Conservation (phyloP, 257 asterid species). For the Rhazya stricta region DNA sequence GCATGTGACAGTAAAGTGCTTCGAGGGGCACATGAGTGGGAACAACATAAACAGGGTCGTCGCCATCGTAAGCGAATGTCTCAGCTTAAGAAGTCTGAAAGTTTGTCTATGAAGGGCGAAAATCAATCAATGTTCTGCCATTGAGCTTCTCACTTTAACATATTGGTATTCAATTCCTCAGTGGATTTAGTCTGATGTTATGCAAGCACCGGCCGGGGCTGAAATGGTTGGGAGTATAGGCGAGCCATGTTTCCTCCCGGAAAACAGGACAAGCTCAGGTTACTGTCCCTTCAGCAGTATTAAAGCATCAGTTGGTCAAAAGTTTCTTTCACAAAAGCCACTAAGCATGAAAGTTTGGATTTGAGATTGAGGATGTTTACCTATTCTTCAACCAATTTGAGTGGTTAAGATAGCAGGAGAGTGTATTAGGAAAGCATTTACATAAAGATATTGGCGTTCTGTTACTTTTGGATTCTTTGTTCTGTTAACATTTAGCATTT, state of each 20-base stretch:
- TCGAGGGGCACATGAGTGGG: conserved; percentile 89
- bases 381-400: background rate
- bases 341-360: background rate
- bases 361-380: background rate
- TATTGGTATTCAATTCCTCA: background rate
- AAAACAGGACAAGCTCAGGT: background rate
- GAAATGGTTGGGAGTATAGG: too few relatives aligned
- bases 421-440: background rate
- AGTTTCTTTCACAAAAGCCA: background rate
- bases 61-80: conserved; percentile 70
- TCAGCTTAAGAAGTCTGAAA: conserved; percentile 43
- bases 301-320: background rate
- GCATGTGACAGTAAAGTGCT: conserved; percentile 83
- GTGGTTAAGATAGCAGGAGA: background rate
- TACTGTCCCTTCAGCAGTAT: background rate
- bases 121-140: background rate
- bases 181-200: background rate
- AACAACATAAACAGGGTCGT: conserved; percentile 75
- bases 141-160: background rate
- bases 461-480: too few relatives aligned
- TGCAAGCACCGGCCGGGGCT: background rate
- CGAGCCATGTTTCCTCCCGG: background rate
- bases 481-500: too few relatives aligned
- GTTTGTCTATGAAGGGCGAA: background rate
- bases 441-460: too few relatives aligned